These are phyloP conservation scores for Sporothrix variecibatus DNA, from an alignment of 2,329 filamentous ascomycete genomes.

Conservation along the genomic window DNA sequence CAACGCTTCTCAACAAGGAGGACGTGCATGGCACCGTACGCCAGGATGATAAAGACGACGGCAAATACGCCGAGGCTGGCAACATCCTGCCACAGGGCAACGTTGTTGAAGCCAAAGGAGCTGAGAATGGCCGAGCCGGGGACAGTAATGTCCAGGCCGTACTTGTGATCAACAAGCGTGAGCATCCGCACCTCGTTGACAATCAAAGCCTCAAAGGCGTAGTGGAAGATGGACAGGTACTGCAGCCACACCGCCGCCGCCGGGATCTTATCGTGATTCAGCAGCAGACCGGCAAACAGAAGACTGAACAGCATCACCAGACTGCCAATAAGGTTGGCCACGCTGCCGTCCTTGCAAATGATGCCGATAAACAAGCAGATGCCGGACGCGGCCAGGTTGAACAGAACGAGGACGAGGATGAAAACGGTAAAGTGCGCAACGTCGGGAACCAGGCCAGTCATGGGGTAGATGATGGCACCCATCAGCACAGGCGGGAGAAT, in stretches of 20 bases:
- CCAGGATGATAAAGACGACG: conserved; percentile 78
- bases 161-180: conserved; percentile 89
- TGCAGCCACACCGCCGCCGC: conserved; percentile 85
- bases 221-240: conserved; percentile 94
- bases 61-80: conserved; percentile 80
- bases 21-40: conserved; percentile 91
- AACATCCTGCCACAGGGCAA: conserved; percentile 82
- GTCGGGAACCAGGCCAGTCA: conserved; percentile 88
- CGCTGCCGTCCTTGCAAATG: conserved; percentile 84
- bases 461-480: conserved; percentile 94
- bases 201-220: conserved; percentile 92
- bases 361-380: conserved; percentile 97
- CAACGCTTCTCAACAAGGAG: conserved; percentile 85
- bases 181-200: conserved; percentile 95
- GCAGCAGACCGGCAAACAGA: conserved; percentile 87
- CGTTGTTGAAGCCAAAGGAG: conserved; percentile 90
- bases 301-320: conserved; percentile 97
- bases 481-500: conserved; percentile 93
- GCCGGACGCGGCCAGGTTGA: conserved; percentile 90
- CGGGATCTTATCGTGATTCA: conserved; percentile 94
- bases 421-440: conserved; percentile 87
- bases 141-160: conserved; percentile 93
- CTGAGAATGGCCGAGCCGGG: conserved; percentile 92
- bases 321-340: conserved; percentile 91
- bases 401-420: conserved; percentile 86